phyloP scores from a whole-genome alignment of 495 filamentous ascomycete genomes.

The Xylaria scruposa region DNA sequence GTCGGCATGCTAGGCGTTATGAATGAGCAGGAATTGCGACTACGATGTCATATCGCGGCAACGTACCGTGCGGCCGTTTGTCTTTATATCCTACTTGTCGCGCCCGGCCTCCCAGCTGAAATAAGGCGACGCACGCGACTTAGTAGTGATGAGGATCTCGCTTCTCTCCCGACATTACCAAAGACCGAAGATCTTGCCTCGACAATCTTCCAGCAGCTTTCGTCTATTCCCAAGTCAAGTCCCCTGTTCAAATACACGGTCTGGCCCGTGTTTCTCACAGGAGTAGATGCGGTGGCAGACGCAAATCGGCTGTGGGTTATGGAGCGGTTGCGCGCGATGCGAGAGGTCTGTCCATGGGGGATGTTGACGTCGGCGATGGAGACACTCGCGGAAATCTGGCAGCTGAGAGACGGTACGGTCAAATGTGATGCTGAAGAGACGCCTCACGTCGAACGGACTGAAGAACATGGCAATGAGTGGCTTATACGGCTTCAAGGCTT shows the following conservation, averaged over 20 bases:
- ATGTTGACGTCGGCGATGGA: slow-evolving; percentile 52
- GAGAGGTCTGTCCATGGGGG: slow-evolving; percentile 52
- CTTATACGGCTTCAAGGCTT: slow-evolving; percentile 43
- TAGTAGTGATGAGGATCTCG: slow-evolving; percentile 31
- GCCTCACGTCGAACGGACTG: not conserved
- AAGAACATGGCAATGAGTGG: slow-evolving; percentile 40
- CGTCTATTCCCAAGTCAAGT: slow-evolving; percentile 51
- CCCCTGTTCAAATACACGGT: slow-evolving; percentile 61
- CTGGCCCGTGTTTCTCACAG: slow-evolving; percentile 65
- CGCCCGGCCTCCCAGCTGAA: slow-evolving; percentile 31
- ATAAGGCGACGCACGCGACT: slow-evolving; percentile 10
- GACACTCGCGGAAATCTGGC: slow-evolving; percentile 50
- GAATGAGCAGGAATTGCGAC: slow-evolving; percentile 40
- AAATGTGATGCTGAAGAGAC: slow-evolving; percentile 21
- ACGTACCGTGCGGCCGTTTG: slow-evolving; percentile 54
- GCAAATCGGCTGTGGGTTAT: slow-evolving; percentile 44
- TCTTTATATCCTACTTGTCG: slow-evolving; percentile 45
- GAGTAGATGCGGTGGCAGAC: slow-evolving; percentile 52
- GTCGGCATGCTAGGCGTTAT: slow-evolving; percentile 30
- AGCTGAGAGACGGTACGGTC: slow-evolving; percentile 37
- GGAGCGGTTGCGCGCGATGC: slow-evolving; percentile 46
- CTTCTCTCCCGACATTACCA: slow-evolving; percentile 47
- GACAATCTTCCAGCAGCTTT: slow-evolving; percentile 53
- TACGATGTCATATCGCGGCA: slow-evolving; percentile 51
- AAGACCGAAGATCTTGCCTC: slow-evolving; percentile 47